These are phyloP conservation scores for Colletotrichum musicola DNA, from an alignment of 2,329 filamentous ascomycete species.

Conservation along the genomic window DNA sequence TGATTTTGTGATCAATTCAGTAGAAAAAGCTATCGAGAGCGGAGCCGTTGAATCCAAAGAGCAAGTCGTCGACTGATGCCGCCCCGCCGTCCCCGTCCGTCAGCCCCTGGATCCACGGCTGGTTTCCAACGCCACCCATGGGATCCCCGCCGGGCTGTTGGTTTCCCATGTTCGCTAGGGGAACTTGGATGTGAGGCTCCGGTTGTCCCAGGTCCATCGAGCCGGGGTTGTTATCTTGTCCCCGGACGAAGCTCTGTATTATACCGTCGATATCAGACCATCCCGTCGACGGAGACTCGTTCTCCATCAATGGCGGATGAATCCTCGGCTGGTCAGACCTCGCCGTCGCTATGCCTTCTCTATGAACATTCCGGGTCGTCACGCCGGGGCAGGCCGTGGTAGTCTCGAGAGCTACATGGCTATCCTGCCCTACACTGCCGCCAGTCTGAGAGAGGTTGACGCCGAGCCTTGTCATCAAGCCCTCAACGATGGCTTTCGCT, in stretches of 20 bases:
- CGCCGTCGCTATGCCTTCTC: background rate
- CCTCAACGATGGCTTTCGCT: constrained; percentile 58
- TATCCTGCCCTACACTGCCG: background rate
- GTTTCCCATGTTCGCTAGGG: background rate
- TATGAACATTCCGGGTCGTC: background rate
- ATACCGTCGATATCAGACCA: constrained; percentile 52
- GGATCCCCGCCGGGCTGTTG: background rate
- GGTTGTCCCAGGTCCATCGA: constrained; percentile 9
- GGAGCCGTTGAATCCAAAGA: constrained; percentile 50
- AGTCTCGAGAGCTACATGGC: background rate
- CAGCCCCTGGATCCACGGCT: constrained; percentile 12
- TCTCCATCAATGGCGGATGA: background rate
- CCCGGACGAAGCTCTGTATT: constrained; percentile 50
- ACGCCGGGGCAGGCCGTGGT: background rate
- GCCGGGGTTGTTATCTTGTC: constrained; percentile 36
- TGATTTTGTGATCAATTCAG: background rate
- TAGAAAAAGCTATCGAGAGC: constrained; percentile 44
- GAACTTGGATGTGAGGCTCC: background rate
- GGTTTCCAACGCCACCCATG: constrained; percentile 1
- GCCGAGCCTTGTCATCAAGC: constrained; percentile 59
- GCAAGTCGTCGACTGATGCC: constrained; percentile 44
- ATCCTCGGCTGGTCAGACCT: background rate
- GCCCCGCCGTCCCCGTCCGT: constrained; percentile 27
- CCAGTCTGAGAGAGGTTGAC: constrained; percentile 41
- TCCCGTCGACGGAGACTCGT: constrained; percentile 37